These are phyloP conservation scores for Pseudonitzschia multistriata DNA, from an alignment of 108 stramenopile genomes.

Conservation along the genomic window DNA sequence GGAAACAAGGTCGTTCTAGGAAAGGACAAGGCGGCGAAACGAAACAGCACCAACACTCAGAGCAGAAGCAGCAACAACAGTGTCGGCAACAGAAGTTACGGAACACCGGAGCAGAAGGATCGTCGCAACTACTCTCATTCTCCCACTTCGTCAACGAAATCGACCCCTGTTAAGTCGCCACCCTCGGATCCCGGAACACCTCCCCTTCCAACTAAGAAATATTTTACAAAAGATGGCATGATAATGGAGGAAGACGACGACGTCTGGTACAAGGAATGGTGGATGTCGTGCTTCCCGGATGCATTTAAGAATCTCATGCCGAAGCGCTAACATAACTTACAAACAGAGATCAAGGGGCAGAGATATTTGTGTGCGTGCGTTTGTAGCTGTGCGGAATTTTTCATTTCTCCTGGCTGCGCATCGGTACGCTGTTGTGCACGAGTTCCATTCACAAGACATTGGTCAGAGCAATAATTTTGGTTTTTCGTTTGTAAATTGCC, in stretches of 20 bases:
- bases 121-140: constrained; percentile 8
- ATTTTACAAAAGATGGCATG: constrained; percentile 13
- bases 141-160: constrained; percentile 26
- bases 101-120: constrained; percentile 3
- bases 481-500: neutral
- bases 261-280: constrained; percentile 44
- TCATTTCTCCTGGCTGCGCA: neutral
- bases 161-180: constrained; percentile 31
- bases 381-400: neutral
- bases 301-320: constrained; percentile 35
- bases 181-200: constrained; percentile 21
- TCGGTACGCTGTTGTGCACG: too few relatives aligned
- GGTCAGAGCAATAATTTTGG: neutral
- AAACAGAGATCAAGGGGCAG: neutral
- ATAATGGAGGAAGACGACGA: constrained; percentile 29
- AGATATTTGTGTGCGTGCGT: neutral
- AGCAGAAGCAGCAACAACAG: constrained; percentile 1
- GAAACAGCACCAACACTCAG: neutral
- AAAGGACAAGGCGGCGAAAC: constrained; percentile 11
- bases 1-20: constrained; percentile 24
- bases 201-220: constrained; percentile 24
- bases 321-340: constrained; percentile 26
- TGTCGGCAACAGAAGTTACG: neutral
- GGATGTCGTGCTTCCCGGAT: constrained; percentile 47
- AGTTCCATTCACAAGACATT: too few relatives aligned